Evolutionary conservation across 73 alveolate genomes (phyloP).

Genomic region (Paramecium sexaurelia): DNA sequence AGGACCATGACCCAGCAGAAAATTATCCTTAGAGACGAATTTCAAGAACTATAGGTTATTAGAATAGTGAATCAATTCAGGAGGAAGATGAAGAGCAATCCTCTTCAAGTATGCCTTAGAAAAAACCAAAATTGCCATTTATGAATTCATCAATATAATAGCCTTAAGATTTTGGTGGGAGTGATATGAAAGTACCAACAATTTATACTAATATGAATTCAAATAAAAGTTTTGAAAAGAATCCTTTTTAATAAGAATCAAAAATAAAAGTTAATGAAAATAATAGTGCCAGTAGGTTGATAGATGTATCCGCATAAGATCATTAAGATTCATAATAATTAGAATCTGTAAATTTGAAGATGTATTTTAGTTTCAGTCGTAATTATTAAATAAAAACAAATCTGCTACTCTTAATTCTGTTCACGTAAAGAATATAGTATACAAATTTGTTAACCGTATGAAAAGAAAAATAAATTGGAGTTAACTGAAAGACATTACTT

Average conservation of each 20-base stretch:
- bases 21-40: not conserved
- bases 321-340: not conserved
- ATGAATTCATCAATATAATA: not conserved
- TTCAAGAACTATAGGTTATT: not conserved
- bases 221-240: conserved; percentile 34
- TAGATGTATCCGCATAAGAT: not conserved
- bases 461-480: not conserved
- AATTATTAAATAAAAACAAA: not conserved
- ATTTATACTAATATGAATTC: not conserved
- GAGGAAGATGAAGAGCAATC: conserved; percentile 58
- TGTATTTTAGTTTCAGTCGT: not conserved
- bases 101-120: not conserved
- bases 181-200: conserved; percentile 56
- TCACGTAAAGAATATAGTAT: not conserved
- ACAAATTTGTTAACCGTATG: not conserved
- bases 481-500: not conserved
- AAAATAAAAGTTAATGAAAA: not conserved
- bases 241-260: not conserved
- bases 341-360: not conserved
- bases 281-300: not conserved
- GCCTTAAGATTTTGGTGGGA: not conserved
- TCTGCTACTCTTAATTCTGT: not conserved
- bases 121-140: not conserved
- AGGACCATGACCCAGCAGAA: conserved; percentile 30
- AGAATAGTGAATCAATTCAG: conserved; percentile 20